Conservation (phyloP, 73 alveolate genomes). For the Paramecium sonneborni region DNA sequence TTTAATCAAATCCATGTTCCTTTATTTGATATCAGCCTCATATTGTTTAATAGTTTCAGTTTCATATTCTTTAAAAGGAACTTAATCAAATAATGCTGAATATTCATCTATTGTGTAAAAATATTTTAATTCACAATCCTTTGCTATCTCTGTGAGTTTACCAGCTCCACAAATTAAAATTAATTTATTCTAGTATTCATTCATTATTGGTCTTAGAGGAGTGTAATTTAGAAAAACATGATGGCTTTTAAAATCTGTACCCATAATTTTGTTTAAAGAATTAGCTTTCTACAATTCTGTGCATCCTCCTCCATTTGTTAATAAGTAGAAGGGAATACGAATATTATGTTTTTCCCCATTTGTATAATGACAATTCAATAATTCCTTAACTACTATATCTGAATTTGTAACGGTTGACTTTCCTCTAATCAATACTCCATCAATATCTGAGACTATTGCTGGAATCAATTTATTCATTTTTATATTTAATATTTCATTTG, state of each 20-base stretch:
- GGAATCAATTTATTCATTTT: constrained; percentile 61
- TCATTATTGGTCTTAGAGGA: constrained; percentile 71
- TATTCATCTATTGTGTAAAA: constrained; percentile 73
- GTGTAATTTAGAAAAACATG: constrained; percentile 75
- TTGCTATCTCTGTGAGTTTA: constrained; percentile 67
- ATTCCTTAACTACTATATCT: constrained; percentile 53
- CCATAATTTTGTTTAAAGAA: constrained; percentile 61
- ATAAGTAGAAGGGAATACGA: constrained; percentile 69
- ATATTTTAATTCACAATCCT: constrained; percentile 71
- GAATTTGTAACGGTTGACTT: constrained; percentile 56
- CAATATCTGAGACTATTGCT: constrained; percentile 80
- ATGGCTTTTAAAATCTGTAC: constrained; percentile 57
- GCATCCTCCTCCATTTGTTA: constrained; percentile 85
- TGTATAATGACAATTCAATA: not conserved
- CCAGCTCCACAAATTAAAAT: constrained; percentile 77
- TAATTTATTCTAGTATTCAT: constrained; percentile 64
- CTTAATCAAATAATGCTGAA: constrained; percentile 68
- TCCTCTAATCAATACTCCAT: constrained; percentile 81
- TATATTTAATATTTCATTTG: not conserved
- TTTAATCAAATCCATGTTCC: constrained; percentile 34
- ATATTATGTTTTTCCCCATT: not conserved
- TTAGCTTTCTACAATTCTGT: constrained; percentile 74
- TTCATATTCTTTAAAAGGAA: constrained; percentile 43
- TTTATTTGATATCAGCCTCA: not conserved
- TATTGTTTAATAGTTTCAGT: not conserved